These are phyloP conservation scores for Linum lewisii DNA, from an alignment of 345 rosid genomes.

Conservation along the genomic window DNA sequence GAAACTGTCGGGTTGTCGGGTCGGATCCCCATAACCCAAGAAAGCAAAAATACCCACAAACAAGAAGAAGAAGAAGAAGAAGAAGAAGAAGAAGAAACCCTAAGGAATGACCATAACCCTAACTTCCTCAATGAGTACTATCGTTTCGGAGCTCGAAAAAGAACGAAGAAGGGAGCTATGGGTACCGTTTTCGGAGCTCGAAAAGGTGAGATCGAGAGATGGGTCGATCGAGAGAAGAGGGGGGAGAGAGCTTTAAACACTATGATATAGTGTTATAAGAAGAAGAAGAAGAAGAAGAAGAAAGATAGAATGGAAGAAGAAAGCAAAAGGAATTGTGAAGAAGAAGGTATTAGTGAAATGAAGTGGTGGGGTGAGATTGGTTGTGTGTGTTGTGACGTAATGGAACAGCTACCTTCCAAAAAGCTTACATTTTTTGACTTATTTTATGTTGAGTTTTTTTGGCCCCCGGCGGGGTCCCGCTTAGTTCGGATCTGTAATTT, in stretches of 20 bases:
- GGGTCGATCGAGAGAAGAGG: too few species aligned
- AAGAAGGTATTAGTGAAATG: not conserved
- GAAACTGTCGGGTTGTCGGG: constrained; percentile 26
- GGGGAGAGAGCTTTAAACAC: not conserved
- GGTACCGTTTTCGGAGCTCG: too few species aligned
- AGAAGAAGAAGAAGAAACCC: too few species aligned
- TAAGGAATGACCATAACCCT: too few species aligned
- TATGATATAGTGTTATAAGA: too few species aligned
- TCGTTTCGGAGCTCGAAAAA: too few species aligned
- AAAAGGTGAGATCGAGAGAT: too few species aligned
- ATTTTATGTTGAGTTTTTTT: not conserved
- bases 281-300: not conserved
- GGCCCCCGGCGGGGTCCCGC: too few species aligned
- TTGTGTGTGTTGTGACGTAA: constrained; percentile 37
- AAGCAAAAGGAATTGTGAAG: constrained; percentile 2
- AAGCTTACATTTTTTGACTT: not conserved
- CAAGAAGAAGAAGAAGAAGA: not conserved
- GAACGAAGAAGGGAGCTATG: too few species aligned
- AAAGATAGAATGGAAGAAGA: constrained; percentile 15
- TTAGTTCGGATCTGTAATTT: too few species aligned
- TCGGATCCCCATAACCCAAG: constrained; percentile 10
- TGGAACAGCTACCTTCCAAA: constrained; percentile 37
- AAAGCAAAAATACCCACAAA: not conserved
- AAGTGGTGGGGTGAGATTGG: constrained; percentile 7
- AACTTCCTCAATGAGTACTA: too few species aligned